These are phyloP conservation scores for Quercus agrifolia DNA, from an alignment of 306 rosid species.

Conservation along the genomic window DNA sequence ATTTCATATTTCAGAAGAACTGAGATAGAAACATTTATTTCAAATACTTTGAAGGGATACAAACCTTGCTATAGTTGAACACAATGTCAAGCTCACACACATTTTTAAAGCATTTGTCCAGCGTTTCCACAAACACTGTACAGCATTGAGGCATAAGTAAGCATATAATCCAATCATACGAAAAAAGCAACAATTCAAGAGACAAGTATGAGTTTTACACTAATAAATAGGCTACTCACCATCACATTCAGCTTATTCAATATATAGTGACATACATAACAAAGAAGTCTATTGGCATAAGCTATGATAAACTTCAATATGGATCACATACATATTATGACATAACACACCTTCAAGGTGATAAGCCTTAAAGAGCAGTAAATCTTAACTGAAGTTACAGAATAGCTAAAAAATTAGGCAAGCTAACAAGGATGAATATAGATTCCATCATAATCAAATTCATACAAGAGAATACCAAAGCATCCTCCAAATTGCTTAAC, in stretches of 20 bases:
- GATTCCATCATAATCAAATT: neutral
- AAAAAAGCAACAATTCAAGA: constrained; percentile 5
- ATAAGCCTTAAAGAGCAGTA: neutral
- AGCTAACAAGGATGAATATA: neutral
- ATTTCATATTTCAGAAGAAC: no score
- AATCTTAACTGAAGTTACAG: neutral
- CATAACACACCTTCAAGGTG: neutral
- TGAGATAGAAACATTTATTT: neutral
- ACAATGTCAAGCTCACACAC: constrained; percentile 95
- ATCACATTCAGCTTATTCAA: neutral
- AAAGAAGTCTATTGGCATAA: neutral
- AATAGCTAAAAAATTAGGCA: neutral
- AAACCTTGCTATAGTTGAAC: constrained; percentile 89
- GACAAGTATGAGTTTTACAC: neutral
- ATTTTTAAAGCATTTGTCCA: constrained; percentile 97
- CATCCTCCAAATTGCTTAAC: neutral
- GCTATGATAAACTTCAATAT: neutral
- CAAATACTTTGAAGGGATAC: neutral
- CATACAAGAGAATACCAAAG: neutral
- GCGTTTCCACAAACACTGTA: constrained; percentile 91
- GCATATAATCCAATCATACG: constrained; percentile 10
- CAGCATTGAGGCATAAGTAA: constrained; percentile 28
- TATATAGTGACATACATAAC: neutral
- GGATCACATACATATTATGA: neutral
- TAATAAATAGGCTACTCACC: neutral